These are phyloP conservation scores for Ganoderma boninense DNA, from an alignment of 1,284 basidiomycete genomes.

Conservation along the genomic window DNA sequence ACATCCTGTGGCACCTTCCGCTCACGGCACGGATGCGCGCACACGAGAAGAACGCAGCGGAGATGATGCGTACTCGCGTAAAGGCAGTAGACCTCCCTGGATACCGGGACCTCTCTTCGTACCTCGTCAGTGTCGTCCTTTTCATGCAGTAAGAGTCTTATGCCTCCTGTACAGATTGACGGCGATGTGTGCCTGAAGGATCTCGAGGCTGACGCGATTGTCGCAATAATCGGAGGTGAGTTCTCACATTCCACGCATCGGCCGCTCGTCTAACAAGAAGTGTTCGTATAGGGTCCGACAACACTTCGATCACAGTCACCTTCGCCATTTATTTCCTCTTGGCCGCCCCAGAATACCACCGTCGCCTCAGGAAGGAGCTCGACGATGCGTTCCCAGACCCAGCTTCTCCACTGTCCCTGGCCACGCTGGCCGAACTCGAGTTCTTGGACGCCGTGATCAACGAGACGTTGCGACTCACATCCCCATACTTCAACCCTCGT, in stretches of 20 bases:
- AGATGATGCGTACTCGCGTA: conserved; percentile 20
- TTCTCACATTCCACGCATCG: neutral
- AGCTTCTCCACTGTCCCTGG: conserved; percentile 15
- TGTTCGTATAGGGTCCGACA: conserved; percentile 26
- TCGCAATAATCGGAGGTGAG: conserved; percentile 37
- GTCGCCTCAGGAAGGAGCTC: conserved; percentile 35
- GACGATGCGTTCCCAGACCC: conserved; percentile 33
- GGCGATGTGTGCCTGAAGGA: conserved; percentile 14
- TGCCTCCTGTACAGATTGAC: conserved; percentile 10
- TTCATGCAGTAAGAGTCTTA: no score
- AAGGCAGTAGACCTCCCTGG: neutral
- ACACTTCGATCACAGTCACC: conserved; percentile 29
- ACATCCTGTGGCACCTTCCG: conserved; percentile 35
- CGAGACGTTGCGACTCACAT: conserved; percentile 36
- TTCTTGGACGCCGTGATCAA: conserved; percentile 39
- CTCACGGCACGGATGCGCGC: conserved; percentile 17
- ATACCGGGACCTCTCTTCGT: conserved; percentile 28
- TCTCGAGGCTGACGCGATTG: conserved; percentile 30
- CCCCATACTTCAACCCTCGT: conserved; percentile 38
- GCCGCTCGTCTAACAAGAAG: neutral
- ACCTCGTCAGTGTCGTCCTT: conserved; percentile 3
- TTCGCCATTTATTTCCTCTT: conserved; percentile 35
- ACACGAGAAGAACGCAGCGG: conserved; percentile 16
- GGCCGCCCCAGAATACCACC: conserved; percentile 25
- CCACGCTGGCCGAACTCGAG: conserved; percentile 30